phyloP scores from a whole-genome alignment of 2,329 filamentous ascomycete species.

The Zelopaecilomyces penicillatus region DNA sequence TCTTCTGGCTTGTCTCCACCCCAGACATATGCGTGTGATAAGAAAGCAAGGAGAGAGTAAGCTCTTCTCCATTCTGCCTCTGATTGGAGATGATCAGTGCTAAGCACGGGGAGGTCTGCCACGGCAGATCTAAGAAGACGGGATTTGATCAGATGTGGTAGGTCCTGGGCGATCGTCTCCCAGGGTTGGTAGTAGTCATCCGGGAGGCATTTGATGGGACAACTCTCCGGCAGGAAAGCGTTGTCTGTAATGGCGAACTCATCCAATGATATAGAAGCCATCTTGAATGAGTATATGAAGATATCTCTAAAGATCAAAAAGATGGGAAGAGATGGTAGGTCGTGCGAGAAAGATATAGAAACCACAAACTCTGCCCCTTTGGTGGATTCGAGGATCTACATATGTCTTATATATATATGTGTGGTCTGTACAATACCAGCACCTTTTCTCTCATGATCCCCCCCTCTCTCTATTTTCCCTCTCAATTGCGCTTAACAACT shows the following conservation, averaged over 20 bases:
- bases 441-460: too few species aligned
- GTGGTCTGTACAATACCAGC: too few species aligned
- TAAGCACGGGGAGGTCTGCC: conserved; percentile 59
- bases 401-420: too few species aligned
- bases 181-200: conserved; percentile 70
- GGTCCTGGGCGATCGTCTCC: conserved; percentile 61
- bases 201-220: conserved; percentile 57
- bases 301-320: too few species aligned
- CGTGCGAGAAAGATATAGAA: too few species aligned
- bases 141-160: conserved; percentile 59
- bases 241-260: conserved; percentile 40
- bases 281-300: too few species aligned
- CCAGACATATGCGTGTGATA: conserved; percentile 86
- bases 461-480: too few species aligned
- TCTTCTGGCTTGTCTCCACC: conserved; percentile 67
- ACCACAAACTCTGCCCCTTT: too few species aligned
- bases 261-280: conserved; percentile 11
- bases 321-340: too few species aligned
- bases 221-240: conserved; percentile 68
- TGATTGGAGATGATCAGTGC: conserved; percentile 51
- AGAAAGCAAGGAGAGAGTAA: conserved; percentile 69
- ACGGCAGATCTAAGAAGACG: conserved; percentile 56
- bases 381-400: too few species aligned
- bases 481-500: too few species aligned
- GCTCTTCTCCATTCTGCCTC: conserved; percentile 74